Base-by-base conservation (phyloP, 805 yeast species). In the Wickerhamomyces sydowiorum region DNA sequence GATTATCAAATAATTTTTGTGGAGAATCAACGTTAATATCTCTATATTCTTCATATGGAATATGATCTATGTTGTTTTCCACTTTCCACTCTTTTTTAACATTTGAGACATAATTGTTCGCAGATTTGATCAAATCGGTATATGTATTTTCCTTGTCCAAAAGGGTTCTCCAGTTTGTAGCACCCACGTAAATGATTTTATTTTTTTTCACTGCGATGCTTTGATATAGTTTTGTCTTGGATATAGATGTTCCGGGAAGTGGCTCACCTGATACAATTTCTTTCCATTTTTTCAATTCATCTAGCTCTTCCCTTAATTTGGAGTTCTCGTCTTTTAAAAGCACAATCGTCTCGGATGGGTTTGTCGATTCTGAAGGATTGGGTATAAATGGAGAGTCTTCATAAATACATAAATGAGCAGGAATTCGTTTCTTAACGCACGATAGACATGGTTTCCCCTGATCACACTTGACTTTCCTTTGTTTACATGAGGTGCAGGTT, bases 381-480 rank as follows among this genome's bases (percentile, higher is more conserved):
- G 65, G 59, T 9, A 60, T 42, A 37, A 62, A 54, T 12, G 61
- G 64, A 0, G 64, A 52, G 14, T 40, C 46, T 34, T 51, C 55
- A 44, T 57, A 57, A 13, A 56, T 46, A 30, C 61, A 57, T 14
- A 53, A 37, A 21, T 48, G 49, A 1, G 44, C 46, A 0, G 59
- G 59, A 15, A 57, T 49, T 7, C 42, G 33, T 39, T 51, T 52
- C 39, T 45, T 48, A 24, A 42, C 42, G 42, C 61, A 57, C 1
- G 55, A 41, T 1, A 51, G 33, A 22, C 61, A 57, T 2, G 59
- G 59, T 18, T 44, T 49, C 3, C 46, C 48, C 23, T 53, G 55
- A 23, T 56, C 57, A 44, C 60, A 56, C 32, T 54, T 56, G 20
- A 52, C 39, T 40, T 56, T 54, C 18, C 59, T 38, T 5, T 50